phyloP scores from a whole-genome alignment of 2,329 filamentous ascomycete genomes.

The Aspergillus quadricinctus region DNA sequence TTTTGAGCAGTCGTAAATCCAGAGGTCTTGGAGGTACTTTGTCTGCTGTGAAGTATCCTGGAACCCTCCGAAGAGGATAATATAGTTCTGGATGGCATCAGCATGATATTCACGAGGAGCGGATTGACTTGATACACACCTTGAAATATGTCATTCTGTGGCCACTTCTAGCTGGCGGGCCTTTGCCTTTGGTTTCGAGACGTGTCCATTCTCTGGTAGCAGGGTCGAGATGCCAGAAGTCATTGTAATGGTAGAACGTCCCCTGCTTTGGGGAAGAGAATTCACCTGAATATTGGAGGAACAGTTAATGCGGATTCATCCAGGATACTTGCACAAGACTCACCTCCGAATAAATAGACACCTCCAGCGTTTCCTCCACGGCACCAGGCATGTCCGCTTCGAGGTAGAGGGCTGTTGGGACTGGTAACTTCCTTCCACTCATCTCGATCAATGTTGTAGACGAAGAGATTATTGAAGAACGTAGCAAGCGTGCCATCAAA shows the following conservation, averaged over 20 bases:
- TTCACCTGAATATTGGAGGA: conserved; percentile 52
- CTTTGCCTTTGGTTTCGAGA: conserved; percentile 67
- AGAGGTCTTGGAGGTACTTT: conserved; percentile 87
- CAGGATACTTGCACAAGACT: conserved; percentile 1
- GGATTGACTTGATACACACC: conserved; percentile 21
- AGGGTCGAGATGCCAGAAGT: conserved; percentile 93
- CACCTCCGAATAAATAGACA: conserved; percentile 83
- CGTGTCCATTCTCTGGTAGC: conserved; percentile 83
- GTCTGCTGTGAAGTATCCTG: conserved; percentile 95
- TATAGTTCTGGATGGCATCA: conserved; percentile 61
- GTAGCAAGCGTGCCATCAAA: conserved; percentile 84
- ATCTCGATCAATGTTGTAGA: conserved; percentile 74
- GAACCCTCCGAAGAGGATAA: conserved; percentile 92
- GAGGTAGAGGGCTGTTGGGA: conserved; percentile 84
- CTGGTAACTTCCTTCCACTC: conserved; percentile 88
- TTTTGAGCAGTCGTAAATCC: conserved; percentile 89
- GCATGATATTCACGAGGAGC: background rate
- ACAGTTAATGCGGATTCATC: background rate
- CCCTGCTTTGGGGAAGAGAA: conserved; percentile 96
- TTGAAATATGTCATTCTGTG: conserved; percentile 97
- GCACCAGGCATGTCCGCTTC: conserved; percentile 93
- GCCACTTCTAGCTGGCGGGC: conserved; percentile 81
- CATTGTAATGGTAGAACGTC: conserved; percentile 98
- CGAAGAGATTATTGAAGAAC: conserved; percentile 64
- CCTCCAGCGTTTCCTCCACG: conserved; percentile 78